phyloP scores from a whole-genome alignment of 495 filamentous ascomycete species.

The Neurospora sp. region DNA sequence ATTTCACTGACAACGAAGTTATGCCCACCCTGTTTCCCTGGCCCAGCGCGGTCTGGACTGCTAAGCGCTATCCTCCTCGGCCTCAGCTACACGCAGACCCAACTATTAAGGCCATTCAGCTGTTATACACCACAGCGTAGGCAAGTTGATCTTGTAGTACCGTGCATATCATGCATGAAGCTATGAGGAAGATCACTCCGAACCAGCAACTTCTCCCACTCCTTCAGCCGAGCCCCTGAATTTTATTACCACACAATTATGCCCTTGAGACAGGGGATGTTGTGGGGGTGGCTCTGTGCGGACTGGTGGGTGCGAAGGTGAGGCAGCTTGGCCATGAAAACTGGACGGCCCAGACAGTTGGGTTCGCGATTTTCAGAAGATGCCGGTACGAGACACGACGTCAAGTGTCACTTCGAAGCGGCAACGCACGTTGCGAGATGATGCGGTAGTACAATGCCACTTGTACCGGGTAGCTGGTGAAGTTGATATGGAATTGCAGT shows the following conservation, averaged over 20 bases:
- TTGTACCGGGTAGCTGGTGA: neutral
- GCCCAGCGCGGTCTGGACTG: neutral
- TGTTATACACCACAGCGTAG: neutral
- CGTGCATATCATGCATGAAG: neutral
- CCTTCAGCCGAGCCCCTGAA: neutral
- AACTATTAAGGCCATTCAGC: neutral
- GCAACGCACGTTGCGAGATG: neutral
- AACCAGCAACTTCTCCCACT: neutral
- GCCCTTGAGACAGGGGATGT: neutral
- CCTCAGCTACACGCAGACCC: neutral
- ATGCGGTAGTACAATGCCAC: neutral
- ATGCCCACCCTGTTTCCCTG: neutral
- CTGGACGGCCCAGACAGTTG: neutral
- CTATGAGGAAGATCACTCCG: neutral
- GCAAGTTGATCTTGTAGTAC: neutral
- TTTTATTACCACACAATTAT: neutral
- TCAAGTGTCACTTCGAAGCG: neutral
- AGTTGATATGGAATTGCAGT: neutral
- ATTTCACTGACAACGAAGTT: neutral
- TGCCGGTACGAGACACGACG: neutral
- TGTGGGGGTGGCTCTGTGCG: neutral
- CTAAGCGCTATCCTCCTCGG: neutral
- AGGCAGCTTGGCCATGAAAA: neutral
- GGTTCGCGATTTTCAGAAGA: neutral
- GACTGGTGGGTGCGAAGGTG: neutral